These are phyloP conservation scores for Colletotrichum godetiae DNA, from an alignment of 2,329 filamentous ascomycete genomes.

Conservation along the genomic window DNA sequence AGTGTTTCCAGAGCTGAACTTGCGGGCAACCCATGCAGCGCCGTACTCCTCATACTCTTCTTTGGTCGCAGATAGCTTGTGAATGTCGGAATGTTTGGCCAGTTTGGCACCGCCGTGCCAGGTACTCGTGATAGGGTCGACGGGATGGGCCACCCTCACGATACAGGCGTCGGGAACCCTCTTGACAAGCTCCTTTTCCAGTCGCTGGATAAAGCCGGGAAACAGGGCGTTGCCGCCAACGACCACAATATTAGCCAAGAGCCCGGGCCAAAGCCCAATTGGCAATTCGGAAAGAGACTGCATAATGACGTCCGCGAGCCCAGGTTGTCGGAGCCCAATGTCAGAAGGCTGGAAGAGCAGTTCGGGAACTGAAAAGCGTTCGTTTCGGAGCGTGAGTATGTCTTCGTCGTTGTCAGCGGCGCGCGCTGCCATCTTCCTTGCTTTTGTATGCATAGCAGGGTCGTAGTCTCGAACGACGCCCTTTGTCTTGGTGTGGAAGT, in stretches of 20 bases:
- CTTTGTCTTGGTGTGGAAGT: slow-evolving; percentile 70
- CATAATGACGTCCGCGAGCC: slow-evolving; percentile 84
- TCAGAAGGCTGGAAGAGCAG: slow-evolving; percentile 88
- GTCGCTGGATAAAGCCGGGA: slow-evolving; percentile 81
- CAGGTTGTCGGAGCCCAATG: slow-evolving; percentile 85
- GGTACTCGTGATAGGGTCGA: slow-evolving; percentile 81
- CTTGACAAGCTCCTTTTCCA: slow-evolving; percentile 80
- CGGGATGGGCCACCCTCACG: slow-evolving; percentile 77
- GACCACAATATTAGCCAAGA: slow-evolving; percentile 88
- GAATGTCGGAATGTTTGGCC: slow-evolving; percentile 75
- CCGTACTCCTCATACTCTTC: slow-evolving; percentile 93
- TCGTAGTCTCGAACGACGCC: slow-evolving; percentile 85
- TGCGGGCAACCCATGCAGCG: slow-evolving; percentile 77
- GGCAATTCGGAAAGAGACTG: slow-evolving; percentile 82
- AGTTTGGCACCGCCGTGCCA: slow-evolving; percentile 89
- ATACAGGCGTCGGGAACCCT: slow-evolving; percentile 81
- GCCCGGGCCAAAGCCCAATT: slow-evolving; percentile 82
- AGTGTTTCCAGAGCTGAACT: slow-evolving; percentile 63
- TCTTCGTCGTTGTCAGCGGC: slow-evolving; percentile 72
- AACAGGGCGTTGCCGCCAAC: slow-evolving; percentile 88
- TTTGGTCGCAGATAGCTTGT: slow-evolving; percentile 80
- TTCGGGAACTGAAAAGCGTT: slow-evolving; percentile 91
- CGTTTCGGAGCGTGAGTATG: slow-evolving; percentile 87
- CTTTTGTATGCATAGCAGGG: slow-evolving; percentile 67
- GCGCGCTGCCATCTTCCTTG: slow-evolving; percentile 55